Evolutionary conservation across 2,329 filamentous ascomycete genomes (phyloP).

Genomic region (Trichophyton equinum): DNA sequence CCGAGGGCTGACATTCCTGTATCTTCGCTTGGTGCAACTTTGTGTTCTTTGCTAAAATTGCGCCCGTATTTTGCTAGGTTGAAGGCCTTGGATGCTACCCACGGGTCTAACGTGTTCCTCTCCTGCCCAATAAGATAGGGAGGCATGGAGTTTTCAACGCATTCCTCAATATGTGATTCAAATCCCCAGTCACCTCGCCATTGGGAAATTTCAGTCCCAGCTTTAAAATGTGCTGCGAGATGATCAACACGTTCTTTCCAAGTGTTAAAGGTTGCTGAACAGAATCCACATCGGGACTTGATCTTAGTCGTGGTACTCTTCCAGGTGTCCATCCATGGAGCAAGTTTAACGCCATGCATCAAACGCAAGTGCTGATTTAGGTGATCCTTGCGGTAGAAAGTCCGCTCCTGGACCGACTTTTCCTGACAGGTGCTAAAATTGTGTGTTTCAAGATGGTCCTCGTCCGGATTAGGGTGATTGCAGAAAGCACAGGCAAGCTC

Average conservation of each 20-base stretch:
- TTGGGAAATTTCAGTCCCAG: constrained; percentile 26
- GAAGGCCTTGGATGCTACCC: constrained; percentile 9
- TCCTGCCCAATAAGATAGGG: constrained; percentile 28
- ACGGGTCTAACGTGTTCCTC: constrained; percentile 24
- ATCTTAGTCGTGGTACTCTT: constrained; percentile 44
- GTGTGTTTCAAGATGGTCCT: constrained; percentile 47
- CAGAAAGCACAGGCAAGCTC: constrained; percentile 48
- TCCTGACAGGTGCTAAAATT: constrained; percentile 48
- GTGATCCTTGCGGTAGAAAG: constrained; percentile 52
- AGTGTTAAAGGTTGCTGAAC: constrained; percentile 27
- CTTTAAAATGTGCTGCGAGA: constrained; percentile 30
- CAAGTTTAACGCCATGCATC: constrained; percentile 47
- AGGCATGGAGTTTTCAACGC: constrained; percentile 27
- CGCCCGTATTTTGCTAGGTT: not conserved
- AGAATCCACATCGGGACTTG: constrained; percentile 38
- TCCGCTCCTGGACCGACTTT: constrained; percentile 47
- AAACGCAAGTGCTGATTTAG: constrained; percentile 48
- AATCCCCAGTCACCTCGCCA: constrained; percentile 34
- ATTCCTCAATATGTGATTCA: constrained; percentile 24
- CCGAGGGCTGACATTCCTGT: constrained; percentile 2
- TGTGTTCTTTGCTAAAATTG: not conserved
- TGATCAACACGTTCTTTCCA: constrained; percentile 36
- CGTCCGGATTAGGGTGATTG: constrained; percentile 39
- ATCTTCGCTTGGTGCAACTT: not conserved
- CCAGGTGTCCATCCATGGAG: constrained; percentile 46